Percentiles rank a stretch among this genome's conserved stretches.
phyloP scores from a whole-genome alignment of 2,329 filamentous ascomycete species.

The Kalmusia sp. region DNA sequence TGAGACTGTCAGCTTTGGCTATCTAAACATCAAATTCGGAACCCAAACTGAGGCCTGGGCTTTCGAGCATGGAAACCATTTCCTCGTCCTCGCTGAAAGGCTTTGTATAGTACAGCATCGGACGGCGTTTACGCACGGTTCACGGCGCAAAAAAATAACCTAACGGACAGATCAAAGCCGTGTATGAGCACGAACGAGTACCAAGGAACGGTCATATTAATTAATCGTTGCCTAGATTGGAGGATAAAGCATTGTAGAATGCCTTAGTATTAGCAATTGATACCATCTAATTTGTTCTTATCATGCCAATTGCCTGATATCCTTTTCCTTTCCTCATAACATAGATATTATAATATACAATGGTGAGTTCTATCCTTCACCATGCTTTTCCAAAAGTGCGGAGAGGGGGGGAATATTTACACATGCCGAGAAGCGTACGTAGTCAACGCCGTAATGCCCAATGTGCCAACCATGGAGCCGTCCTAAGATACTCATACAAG shows the following conservation, averaged over 20 bases:
- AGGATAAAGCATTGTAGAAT: neutral
- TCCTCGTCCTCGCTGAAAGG: neutral
- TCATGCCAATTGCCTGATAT: slow-evolving; percentile 6
- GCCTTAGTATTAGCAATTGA: slow-evolving; percentile 3
- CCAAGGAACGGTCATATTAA: too few species aligned
- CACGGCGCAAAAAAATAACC: neutral
- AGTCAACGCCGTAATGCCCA: slow-evolving; percentile 22
- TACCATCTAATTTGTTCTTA: slow-evolving; percentile 4
- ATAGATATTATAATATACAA: slow-evolving; percentile 31
- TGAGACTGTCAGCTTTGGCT: too few species aligned
- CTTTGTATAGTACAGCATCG: slow-evolving; percentile 36
- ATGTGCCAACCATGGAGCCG: slow-evolving; percentile 18
- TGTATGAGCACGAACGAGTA: too few species aligned
- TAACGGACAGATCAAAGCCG: neutral
- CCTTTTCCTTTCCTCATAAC: slow-evolving; percentile 19
- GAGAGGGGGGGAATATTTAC: slow-evolving; percentile 43
- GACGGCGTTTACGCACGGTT: slow-evolving; percentile 24
- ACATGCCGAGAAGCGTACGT: slow-evolving; percentile 19
- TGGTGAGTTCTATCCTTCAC: slow-evolving; percentile 8
- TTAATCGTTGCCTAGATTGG: too few species aligned
- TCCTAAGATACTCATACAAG: slow-evolving; percentile 29
- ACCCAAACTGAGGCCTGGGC: too few species aligned
- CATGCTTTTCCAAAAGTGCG: slow-evolving; percentile 23
- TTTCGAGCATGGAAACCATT: too few species aligned
- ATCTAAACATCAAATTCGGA: too few species aligned